A percentile compares a stretch with the other conserved stretches of the same genome.
Evolutionary conservation across 2,329 filamentous ascomycete species (phyloP).

Genomic region (Xylaria sp.): DNA sequence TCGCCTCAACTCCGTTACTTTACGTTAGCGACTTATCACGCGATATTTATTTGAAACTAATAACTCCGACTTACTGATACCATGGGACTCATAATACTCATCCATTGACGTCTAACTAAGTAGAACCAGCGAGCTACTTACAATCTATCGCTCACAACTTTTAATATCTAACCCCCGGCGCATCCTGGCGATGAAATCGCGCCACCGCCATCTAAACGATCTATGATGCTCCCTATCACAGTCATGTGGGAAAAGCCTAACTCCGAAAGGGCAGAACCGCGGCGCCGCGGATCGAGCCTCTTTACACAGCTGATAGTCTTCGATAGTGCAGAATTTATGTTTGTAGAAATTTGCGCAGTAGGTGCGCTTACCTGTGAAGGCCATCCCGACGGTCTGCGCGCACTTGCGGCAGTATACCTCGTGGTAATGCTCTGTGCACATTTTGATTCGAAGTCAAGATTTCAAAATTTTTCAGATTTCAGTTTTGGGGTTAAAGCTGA

Average conservation of each 20-base stretch:
- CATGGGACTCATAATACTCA: not conserved
- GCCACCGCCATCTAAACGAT: conserved; percentile 1
- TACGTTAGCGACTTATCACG: no score
- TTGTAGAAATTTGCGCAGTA: not conserved
- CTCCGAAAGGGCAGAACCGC: not conserved
- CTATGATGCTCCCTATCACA: not conserved
- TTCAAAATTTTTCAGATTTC: no score
- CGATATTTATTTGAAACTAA: no score
- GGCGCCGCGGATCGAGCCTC: not conserved
- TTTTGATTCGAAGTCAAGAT: no score
- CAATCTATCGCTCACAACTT: not conserved
- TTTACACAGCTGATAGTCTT: conserved; percentile 11
- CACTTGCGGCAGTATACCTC: conserved; percentile 15
- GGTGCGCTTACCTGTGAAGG: conserved; percentile 2
- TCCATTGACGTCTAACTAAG: not conserved
- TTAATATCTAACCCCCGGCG: not conserved
- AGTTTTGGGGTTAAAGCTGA: no score
- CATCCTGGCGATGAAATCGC: not conserved
- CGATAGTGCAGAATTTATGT: not conserved
- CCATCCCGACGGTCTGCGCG: not conserved
- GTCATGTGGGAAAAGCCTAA: conserved; percentile 1
- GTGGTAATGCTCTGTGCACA: conserved; percentile 26
- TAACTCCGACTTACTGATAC: no score
- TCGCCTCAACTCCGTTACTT: not conserved
- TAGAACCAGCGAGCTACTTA: not conserved